Evolutionary conservation across 805 yeast genomes (phyloP).

Genomic region (Diddensiella transvaalensis): DNA sequence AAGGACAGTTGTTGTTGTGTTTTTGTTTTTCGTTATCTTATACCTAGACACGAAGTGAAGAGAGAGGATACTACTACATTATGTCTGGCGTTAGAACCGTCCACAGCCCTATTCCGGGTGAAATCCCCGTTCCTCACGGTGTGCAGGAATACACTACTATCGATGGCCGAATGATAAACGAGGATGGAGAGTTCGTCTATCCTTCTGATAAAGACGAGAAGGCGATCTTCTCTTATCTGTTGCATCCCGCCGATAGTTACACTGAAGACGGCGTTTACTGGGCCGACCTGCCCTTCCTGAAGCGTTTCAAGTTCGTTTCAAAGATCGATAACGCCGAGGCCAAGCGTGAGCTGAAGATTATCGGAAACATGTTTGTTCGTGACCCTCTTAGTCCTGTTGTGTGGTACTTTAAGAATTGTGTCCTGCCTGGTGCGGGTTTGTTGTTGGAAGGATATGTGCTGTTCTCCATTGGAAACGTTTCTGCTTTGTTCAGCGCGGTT

Average conservation of each 20-base stretch:
- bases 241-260: slow-evolving; percentile 35
- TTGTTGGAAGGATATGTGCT: slow-evolving; percentile 38
- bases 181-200: slow-evolving; percentile 21
- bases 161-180: slow-evolving; percentile 30
- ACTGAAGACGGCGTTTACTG: slow-evolving; percentile 35
- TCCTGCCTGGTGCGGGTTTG: slow-evolving; percentile 39
- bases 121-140: slow-evolving; percentile 38
- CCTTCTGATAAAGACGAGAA: slow-evolving; percentile 32
- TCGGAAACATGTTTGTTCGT: slow-evolving; percentile 28
- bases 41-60: too few species aligned
- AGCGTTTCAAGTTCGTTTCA: slow-evolving; percentile 30
- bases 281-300: slow-evolving; percentile 35
- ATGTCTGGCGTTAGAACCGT: slow-evolving; percentile 5
- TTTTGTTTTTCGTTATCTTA: too few species aligned
- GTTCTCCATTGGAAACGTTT: slow-evolving; percentile 37
- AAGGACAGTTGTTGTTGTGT: too few species aligned
- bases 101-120: slow-evolving; percentile 35
- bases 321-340: slow-evolving; percentile 30
- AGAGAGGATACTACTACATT: too few species aligned
- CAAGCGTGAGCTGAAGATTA: slow-evolving; percentile 25
- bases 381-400: slow-evolving; percentile 36
- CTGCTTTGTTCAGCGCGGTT: slow-evolving; percentile 30
- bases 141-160: slow-evolving; percentile 38
- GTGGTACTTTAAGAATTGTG: slow-evolving; percentile 36
- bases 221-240: slow-evolving; percentile 32